A percentile compares a stretch with the other conserved stretches of the same genome.
Evolutionary conservation across 768 basidiomycete genomes (phyloP).

Genomic region (Psilocybe cubensis): DNA sequence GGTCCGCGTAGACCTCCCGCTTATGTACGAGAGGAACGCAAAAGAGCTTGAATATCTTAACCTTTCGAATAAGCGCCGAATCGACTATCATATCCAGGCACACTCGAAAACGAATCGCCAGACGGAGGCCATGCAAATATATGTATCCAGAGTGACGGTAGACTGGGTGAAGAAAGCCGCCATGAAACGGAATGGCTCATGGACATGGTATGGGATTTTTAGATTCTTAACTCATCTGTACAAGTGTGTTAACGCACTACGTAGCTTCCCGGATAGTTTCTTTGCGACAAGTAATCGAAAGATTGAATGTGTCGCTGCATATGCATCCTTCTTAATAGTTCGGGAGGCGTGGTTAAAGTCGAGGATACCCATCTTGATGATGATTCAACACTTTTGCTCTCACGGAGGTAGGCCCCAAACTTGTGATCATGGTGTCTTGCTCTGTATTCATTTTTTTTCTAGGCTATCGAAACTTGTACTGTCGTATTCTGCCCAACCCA

Average conservation of each 20-base stretch:
- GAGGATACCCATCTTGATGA: conserved; percentile 3
- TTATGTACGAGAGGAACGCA: neutral
- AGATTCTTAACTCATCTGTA: no score
- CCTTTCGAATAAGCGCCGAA: neutral
- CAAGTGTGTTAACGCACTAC: neutral
- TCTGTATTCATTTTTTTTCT: no score
- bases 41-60: conserved; percentile 5
- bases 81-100: neutral
- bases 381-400: conserved; percentile 9
- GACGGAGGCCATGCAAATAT: conserved; percentile 5
- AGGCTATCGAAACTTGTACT: no score
- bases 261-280: neutral
- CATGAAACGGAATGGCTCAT: neutral
- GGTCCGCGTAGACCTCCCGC: conserved; percentile 9
- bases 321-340: neutral
- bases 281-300: neutral
- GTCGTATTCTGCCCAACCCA: no score
- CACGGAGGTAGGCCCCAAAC: conserved; percentile 4
- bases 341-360: conserved; percentile 3
- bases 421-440: no score
- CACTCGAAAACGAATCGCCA: neutral
- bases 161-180: conserved; percentile 9
- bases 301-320: no score
- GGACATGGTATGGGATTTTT: no score
- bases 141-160: conserved; percentile 5